Conservation (phyloP, 2,329 filamentous ascomycete species). For the Aureobasidium zeae region DNA sequence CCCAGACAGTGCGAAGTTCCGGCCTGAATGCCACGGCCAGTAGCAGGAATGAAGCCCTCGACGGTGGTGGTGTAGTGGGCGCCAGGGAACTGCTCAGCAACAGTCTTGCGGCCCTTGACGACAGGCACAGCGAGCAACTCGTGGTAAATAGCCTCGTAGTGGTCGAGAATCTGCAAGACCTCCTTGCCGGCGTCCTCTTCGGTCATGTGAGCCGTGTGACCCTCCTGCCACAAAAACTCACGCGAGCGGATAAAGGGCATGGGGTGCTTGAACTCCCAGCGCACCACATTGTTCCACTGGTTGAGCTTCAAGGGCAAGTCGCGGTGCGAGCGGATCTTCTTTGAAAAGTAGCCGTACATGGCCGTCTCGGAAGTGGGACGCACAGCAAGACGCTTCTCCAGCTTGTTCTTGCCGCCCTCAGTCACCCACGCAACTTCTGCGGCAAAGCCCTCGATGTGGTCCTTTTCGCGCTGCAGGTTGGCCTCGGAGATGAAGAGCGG, state of each 20-base stretch:
- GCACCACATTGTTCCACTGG: slow-evolving; percentile 93
- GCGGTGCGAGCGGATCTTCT: slow-evolving; percentile 94
- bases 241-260: slow-evolving; percentile 79
- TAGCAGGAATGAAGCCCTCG: slow-evolving; percentile 92
- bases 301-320: slow-evolving; percentile 90
- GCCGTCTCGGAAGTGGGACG: slow-evolving; percentile 65
- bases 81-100: slow-evolving; percentile 96
- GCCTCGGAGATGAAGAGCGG: slow-evolving; percentile 91
- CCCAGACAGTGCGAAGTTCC: slow-evolving; percentile 90
- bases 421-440: slow-evolving; percentile 87
- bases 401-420: slow-evolving; percentile 80
- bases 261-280: slow-evolving; percentile 95
- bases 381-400: slow-evolving; percentile 70
- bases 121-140: slow-evolving; percentile 90
- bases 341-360: slow-evolving; percentile 93
- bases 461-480: slow-evolving; percentile 78
- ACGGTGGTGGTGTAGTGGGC: slow-evolving; percentile 95
- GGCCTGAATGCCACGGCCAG: slow-evolving; percentile 92
- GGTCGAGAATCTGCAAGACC: slow-evolving; percentile 85
- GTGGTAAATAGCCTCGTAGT: slow-evolving; percentile 87
- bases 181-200: slow-evolving; percentile 73
- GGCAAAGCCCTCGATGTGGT: slow-evolving; percentile 97
- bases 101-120: slow-evolving; percentile 87
- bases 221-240: slow-evolving; percentile 98
- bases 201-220: slow-evolving; percentile 84